Conservation (phyloP, 352 stramenopile genomes). For the Phytopythium vexans region DNA sequence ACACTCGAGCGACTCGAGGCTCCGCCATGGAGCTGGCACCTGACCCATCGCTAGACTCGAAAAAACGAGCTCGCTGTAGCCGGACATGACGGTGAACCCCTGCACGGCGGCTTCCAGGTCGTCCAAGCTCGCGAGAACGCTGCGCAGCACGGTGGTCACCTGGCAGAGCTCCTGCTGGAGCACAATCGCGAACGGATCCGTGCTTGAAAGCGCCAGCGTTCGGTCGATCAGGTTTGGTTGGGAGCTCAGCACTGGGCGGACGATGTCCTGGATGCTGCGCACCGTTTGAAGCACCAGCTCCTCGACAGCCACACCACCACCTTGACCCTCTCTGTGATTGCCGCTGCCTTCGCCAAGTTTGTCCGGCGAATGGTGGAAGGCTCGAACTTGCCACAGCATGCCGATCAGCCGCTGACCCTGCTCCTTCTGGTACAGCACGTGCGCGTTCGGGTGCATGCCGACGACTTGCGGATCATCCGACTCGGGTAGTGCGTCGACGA, state of each 20-base stretch:
- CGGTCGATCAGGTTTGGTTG: too few species aligned
- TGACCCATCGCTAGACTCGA: conserved; percentile 45
- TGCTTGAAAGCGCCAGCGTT: background rate
- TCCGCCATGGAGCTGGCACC: conserved; percentile 57
- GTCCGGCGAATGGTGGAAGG: conserved; percentile 1
- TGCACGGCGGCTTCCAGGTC: conserved; percentile 58
- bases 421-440: conserved; percentile 63
- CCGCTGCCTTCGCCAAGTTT: too few species aligned
- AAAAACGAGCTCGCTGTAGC: conserved; percentile 46
- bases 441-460: conserved; percentile 80
- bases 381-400: conserved; percentile 38
- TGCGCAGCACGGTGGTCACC: conserved; percentile 42
- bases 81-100: conserved; percentile 55
- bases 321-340: too few species aligned
- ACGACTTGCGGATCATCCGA: conserved; percentile 71
- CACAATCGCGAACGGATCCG: conserved; percentile 61
- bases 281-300: conserved; percentile 18
- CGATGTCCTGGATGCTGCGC: background rate
- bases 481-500: conserved; percentile 44
- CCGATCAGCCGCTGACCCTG: conserved; percentile 41
- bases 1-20: conserved; percentile 10
- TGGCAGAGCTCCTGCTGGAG: conserved; percentile 59
- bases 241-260: background rate
- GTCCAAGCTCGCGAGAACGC: conserved; percentile 33
- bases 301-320: background rate